Evolutionary conservation across 2,329 filamentous ascomycete species (phyloP), one percentile per base, ranked within the genome.

Genomic region (Onygenales sp.): DNA sequence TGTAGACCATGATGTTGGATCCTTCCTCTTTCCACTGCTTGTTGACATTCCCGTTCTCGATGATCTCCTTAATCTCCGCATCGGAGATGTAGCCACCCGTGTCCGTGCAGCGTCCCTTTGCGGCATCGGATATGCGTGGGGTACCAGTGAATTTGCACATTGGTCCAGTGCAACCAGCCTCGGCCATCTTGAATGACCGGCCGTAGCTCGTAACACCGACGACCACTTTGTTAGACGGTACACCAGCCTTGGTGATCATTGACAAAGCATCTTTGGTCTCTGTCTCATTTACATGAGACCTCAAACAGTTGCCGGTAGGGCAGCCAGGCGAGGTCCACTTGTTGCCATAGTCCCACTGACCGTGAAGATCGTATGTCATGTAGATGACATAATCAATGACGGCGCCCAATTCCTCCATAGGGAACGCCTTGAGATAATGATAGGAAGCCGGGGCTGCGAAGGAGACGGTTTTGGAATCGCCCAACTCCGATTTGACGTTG

Each of bases 211-310:
- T 45, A 2, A 68, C 52, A 4, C 70, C 69, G 2, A 70, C 63
- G 10, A 66, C 33, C 40, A 73, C 42, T 54, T 68, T 68, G 40
- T 62, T 59, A 0, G 59, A 49, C 2, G 62, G 58, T 0, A 72
- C 70, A 4, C 68, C 69, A 1, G 71, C 69, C 55, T 73, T 73
- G 8, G 64, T 65, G 44, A 67, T 58, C 53, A 71, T 73, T 1
- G 65, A 54, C 8, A 75, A 57, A 0, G 70, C 55, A 11, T 59
- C 56, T 0, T 47, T 14, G 44, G 44, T 47, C 14, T 47, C 44
- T 27, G 44, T 47, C 32, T 11, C 11, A 31, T 47, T 47, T 4
- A 47, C 32, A 53, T 72, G 70, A 0, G 61, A 65, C 1, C 67
- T 65, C 1, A 74, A 60, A 45, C 72, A 67, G 39, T 62, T 62